Evolutionary conservation across 192 early-diverging fungal genomes (phyloP), one percentile per base, ranked within the genome.

Genomic region (Mortierella antarctica): DNA sequence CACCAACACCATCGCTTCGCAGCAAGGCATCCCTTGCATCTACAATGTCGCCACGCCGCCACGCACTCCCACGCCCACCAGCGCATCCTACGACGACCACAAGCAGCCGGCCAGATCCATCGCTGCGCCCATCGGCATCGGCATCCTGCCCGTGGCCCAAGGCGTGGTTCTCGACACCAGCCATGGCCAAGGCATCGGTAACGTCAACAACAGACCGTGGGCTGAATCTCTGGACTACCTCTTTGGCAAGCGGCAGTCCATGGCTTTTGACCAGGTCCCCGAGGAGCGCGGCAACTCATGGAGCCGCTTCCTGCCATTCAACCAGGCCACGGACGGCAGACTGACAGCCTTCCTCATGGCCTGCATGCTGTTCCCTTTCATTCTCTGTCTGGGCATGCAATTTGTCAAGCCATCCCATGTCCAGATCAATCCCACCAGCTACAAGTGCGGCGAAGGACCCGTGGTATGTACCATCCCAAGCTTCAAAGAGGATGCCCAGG

Each of bases 371-470:
- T 14, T 71, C 17, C 68, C 68, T 4, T 31, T 70, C 7, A 7
- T 17, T 1, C 42, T 79, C 31, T 79, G 76, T 40, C 10, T 79
- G 57, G 76, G 68, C 12, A 71, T 71, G 69, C 76, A 79, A 58
- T 79, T 79, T 42, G 59, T 79, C 20, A 79, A 71, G 40, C 69
- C 76, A 14, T 79, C 76, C 8, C 76, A 68, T 13, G 76, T 79
- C 0, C 76, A 79, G 48, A 71, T 79, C 18, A 50, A 66, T 39
- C 76, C 76, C 39, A 57, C 49, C 23, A 71, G 58, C 56, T 79
- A 79, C 45, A 62, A 62, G 21, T 79, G 76, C 44, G 68, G 64
- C 39, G 76, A 79, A 51, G 76, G 76, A 7, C 58, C 70, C 45
- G 76, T 79, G 58, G 76, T 79, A 79, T 44, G 65, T 55, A 5